phyloP scores from a whole-genome alignment of 2,329 filamentous ascomycete genomes.

The Hymenoscyphus repandus region DNA sequence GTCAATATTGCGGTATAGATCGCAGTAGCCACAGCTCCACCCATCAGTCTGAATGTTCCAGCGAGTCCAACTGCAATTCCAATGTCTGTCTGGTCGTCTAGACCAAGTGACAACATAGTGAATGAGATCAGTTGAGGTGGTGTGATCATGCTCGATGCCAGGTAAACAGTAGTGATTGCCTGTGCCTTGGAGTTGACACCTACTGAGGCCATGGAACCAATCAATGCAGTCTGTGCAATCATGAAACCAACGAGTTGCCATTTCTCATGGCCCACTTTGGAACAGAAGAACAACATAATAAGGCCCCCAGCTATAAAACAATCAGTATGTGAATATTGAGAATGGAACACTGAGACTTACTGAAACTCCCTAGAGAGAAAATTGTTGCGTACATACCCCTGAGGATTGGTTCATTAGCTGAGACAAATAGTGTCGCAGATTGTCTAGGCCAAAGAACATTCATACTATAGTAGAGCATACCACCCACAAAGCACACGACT shows the following conservation, averaged over 20 bases:
- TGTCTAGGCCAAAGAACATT: slow-evolving; percentile 22
- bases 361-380: slow-evolving; percentile 13
- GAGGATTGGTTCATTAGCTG: slow-evolving; percentile 21
- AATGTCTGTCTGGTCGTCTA: slow-evolving; percentile 34
- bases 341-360: slow-evolving; percentile 14
- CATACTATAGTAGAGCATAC: slow-evolving; percentile 29
- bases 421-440: slow-evolving; percentile 22
- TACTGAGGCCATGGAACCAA: slow-evolving; percentile 33
- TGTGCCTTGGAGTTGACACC: slow-evolving; percentile 31
- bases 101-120: slow-evolving; percentile 33
- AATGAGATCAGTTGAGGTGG: slow-evolving; percentile 33
- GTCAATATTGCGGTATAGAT: slow-evolving; percentile 35
- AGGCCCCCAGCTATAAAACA: neutral
- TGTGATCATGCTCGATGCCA: slow-evolving; percentile 30
- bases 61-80: slow-evolving; percentile 35
- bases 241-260: slow-evolving; percentile 35
- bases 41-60: slow-evolving; percentile 34
- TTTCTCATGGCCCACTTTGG: slow-evolving; percentile 32
- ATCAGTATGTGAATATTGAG: neutral
- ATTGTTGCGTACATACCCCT: slow-evolving; percentile 27
- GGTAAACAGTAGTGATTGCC: slow-evolving; percentile 32
- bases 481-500: slow-evolving; percentile 30
- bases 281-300: slow-evolving; percentile 23
- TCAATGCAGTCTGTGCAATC: slow-evolving; percentile 32
- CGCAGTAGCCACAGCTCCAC: slow-evolving; percentile 34